Percentiles rank a stretch among this genome's conserved stretches.
These are phyloP conservation scores for Beta macrorhiza DNA, from an alignment of 179 eudicot species.

Conservation along the genomic window DNA sequence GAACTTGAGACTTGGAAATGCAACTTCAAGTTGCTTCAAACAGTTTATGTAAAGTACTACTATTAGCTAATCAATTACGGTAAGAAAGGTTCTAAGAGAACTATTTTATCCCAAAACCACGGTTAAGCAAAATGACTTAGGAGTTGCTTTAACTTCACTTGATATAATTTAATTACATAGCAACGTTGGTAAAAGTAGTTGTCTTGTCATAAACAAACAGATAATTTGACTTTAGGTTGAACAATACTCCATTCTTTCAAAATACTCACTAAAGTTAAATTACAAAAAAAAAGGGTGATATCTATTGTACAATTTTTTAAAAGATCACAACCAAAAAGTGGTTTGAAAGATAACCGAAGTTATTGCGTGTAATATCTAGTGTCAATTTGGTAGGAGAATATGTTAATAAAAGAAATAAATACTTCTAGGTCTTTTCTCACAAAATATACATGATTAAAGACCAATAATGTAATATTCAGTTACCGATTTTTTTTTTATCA, in stretches of 20 bases:
- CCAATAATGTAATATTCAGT: too few relatives aligned
- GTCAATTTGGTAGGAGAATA: too few relatives aligned
- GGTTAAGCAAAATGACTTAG: not conserved
- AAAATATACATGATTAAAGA: too few relatives aligned
- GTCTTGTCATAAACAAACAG: not conserved
- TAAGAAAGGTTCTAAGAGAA: not conserved
- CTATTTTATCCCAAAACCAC: too few relatives aligned
- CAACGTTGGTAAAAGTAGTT: not conserved
- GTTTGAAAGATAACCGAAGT: too few relatives aligned
- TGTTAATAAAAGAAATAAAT: too few relatives aligned
- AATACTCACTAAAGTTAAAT: not conserved
- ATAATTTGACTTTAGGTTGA: not conserved
- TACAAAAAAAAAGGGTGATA: not conserved
- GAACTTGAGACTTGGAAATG: not conserved
- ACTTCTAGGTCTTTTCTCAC: too few relatives aligned
- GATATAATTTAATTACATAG: not conserved
- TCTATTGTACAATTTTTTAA: not conserved
- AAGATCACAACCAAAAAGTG: not conserved
- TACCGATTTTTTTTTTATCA: too few relatives aligned
- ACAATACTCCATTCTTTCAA: not conserved
- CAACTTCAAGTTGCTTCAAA: not conserved
- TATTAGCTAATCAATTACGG: not conserved
- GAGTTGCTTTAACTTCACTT: not conserved
- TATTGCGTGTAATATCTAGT: too few relatives aligned
- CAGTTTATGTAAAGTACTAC: not conserved